A percentile compares a stretch with the other conserved stretches of the same genome.
Evolutionary conservation across 2,329 filamentous ascomycete species (phyloP).

Genomic region (Coleophoma eucalyptorum): DNA sequence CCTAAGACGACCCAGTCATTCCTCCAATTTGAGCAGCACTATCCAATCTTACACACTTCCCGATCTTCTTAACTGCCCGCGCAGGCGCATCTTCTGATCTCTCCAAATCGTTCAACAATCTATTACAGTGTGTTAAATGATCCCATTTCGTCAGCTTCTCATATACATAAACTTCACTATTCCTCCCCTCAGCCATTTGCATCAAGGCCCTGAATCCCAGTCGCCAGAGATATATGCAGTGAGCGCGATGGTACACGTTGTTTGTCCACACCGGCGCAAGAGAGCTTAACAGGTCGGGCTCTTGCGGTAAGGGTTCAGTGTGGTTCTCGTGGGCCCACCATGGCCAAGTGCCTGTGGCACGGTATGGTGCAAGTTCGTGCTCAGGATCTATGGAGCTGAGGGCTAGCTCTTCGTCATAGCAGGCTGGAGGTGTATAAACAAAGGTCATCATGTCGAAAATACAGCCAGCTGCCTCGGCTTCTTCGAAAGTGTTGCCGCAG

Average conservation of each 20-base stretch:
- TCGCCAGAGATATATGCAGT: not conserved
- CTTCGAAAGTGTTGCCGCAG: constrained; percentile 2
- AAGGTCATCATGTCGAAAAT: constrained; percentile 4
- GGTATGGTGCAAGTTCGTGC: not conserved
- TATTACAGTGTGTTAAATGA: not conserved
- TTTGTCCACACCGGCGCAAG: not conserved
- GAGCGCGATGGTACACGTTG: not conserved
- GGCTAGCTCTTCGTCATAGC: constrained; percentile 3
- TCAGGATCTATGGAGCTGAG: not conserved
- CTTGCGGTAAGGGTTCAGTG: not conserved
- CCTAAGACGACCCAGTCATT: not conserved
- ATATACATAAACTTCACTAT: not conserved
- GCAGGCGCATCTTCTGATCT: not conserved
- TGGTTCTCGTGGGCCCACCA: not conserved
- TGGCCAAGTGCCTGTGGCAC: not conserved
- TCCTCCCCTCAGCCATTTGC: not conserved
- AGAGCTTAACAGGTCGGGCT: not conserved
- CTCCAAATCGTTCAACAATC: not conserved
- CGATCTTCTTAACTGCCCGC: not conserved
- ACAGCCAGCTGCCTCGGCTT: constrained; percentile 2
- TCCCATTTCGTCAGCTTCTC: not conserved
- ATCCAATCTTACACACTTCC: not conserved
- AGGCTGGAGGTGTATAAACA: constrained; percentile 1
- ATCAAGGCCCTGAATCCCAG: not conserved
- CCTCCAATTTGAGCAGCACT: not conserved